Percentiles rank a stretch among this genome's conserved stretches.
Evolutionary conservation across 345 rosid genomes (phyloP).

Genomic region (Eucalyptus curtisii): DNA sequence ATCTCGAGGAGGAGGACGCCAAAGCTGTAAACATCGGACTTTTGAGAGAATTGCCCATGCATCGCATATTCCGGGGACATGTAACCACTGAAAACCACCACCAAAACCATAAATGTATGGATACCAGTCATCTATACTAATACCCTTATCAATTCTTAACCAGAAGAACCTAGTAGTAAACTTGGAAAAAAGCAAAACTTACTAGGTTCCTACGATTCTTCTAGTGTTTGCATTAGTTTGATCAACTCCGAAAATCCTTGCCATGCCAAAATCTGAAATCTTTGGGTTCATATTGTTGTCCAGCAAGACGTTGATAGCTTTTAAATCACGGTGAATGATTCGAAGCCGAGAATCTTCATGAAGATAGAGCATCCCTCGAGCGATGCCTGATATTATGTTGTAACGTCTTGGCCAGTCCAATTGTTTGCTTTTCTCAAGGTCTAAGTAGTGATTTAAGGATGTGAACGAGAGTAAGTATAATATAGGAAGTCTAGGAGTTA

Average conservation of each 20-base stretch:
- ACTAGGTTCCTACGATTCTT: conserved; percentile 33
- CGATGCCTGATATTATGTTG: conserved; percentile 22
- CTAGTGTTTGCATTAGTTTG: conserved; percentile 15
- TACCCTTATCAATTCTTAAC: neutral
- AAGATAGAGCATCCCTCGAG: conserved; percentile 32
- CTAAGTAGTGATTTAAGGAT: neutral
- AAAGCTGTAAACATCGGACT: neutral
- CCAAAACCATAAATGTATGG: neutral
- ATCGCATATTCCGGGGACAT: conserved; percentile 26
- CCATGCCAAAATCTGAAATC: conserved; percentile 42
- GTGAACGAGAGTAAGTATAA: neutral
- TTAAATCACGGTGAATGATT: conserved; percentile 36
- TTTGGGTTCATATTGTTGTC: conserved; percentile 27
- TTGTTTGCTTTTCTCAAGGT: neutral
- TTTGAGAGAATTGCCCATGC: conserved; percentile 16
- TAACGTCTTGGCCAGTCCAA: neutral
- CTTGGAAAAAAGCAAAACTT: neutral
- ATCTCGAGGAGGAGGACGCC: neutral
- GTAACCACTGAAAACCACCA: conserved; percentile 15
- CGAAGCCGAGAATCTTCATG: conserved; percentile 29
- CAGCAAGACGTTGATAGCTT: conserved; percentile 27
- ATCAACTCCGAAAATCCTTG: conserved; percentile 19
- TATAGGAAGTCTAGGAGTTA: neutral
- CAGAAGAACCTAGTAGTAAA: neutral
- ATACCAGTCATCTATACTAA: neutral